phyloP scores from a whole-genome alignment of 2,329 filamentous ascomycete genomes.

The Aspergillus uvarum region DNA sequence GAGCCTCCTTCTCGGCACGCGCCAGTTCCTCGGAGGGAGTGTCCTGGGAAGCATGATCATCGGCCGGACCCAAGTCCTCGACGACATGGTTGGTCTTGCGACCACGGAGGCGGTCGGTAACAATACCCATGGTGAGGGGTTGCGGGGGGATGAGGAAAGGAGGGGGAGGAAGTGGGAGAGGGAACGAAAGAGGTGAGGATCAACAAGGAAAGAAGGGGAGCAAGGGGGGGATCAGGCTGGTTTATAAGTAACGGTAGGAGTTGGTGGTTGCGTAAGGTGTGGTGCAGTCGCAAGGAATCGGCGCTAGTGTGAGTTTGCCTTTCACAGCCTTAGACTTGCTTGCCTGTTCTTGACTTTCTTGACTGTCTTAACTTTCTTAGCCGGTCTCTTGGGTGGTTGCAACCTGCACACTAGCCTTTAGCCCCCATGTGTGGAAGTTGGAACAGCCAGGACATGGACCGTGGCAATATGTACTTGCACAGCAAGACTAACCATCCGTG shows the following conservation, averaged over 20 bases:
- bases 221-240: not conserved
- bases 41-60: not conserved
- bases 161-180: not conserved
- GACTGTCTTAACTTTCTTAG: too few relatives aligned
- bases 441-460: not conserved
- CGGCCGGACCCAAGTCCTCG: not conserved
- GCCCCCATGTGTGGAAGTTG: too few relatives aligned
- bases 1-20: not conserved
- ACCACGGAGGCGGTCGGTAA: constrained; percentile 4
- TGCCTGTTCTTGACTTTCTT: too few relatives aligned
- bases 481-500: too few relatives aligned
- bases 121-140: constrained; percentile 1
- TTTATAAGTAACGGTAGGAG: not conserved
- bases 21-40: not conserved
- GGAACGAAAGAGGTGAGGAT: too few relatives aligned
- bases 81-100: constrained; percentile 7
- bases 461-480: not conserved
- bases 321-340: too few relatives aligned
- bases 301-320: too few relatives aligned
- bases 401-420: too few relatives aligned
- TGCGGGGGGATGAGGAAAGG: not conserved
- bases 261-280: too few relatives aligned
- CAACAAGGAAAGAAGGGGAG: not conserved
- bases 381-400: too few relatives aligned
- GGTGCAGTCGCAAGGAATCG: too few relatives aligned